phyloP scores from a whole-genome alignment of 768 basidiomycete species.

The Macrocybe gigantea region DNA sequence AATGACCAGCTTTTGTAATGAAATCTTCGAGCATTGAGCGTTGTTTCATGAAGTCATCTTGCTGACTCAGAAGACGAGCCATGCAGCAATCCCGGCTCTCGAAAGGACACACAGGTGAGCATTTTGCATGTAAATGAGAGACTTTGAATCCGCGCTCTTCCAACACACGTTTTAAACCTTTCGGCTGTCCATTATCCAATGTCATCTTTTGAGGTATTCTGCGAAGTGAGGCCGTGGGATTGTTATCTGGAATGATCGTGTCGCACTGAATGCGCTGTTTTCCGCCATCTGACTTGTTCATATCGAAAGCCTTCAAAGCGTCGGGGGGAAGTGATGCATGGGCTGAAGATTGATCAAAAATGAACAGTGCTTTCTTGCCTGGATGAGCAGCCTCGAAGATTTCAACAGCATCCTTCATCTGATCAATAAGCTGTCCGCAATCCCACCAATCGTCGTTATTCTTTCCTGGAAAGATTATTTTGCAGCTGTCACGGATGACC shows the following conservation, averaged over 20 bases:
- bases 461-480: slow-evolving; percentile 18
- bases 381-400: slow-evolving; percentile 24
- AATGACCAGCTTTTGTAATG: slow-evolving; percentile 25
- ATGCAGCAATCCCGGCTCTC: slow-evolving; percentile 31
- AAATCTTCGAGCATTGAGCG: slow-evolving; percentile 23
- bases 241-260: slow-evolving; percentile 21
- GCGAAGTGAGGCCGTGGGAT: slow-evolving; percentile 14
- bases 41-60: slow-evolving; percentile 34
- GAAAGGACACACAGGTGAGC: slow-evolving; percentile 26
- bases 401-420: no score
- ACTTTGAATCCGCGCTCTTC: slow-evolving; percentile 35
- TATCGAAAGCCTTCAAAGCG: slow-evolving; percentile 26
- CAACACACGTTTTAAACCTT: slow-evolving; percentile 29
- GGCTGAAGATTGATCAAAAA: slow-evolving; percentile 30
- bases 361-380: slow-evolving; percentile 16
- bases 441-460: slow-evolving; percentile 20
- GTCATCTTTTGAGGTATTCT: slow-evolving; percentile 33
- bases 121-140: slow-evolving; percentile 23
- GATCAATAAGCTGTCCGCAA: neutral
- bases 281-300: slow-evolving; percentile 24
- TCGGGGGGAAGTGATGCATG: slow-evolving; percentile 22
- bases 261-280: slow-evolving; percentile 19
- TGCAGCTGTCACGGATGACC: slow-evolving; percentile 15
- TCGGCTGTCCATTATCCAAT: slow-evolving; percentile 18
- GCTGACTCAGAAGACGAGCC: slow-evolving; percentile 27